Evolutionary conservation across 129 eudicot species (phyloP), one percentile per base, ranked within the genome.

Genomic region (Oenanthe sinensis): DNA sequence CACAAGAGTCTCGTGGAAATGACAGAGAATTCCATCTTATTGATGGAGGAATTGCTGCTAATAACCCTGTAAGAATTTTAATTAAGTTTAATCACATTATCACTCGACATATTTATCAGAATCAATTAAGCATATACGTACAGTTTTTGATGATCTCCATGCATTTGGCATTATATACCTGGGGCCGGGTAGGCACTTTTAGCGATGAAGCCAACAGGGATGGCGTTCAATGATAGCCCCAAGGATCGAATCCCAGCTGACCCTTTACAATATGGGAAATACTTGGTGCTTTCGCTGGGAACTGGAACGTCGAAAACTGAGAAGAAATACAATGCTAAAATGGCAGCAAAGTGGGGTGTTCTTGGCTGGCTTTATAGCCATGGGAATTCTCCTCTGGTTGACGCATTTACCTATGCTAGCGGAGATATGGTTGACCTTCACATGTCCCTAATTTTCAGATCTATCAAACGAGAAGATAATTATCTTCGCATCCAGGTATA

Each of bases 31-130:
- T 80, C 75, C 79, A 90, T 70, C 84, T 88, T 24, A 80, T 90
- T 30, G 92, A 90, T 77, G 96, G 92, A 20, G 96, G 92, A 13
- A 87, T 90, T 24, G 90, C 90, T 3, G 90, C 92, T 50, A 90
- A 86, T 80, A 88, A 90, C 55, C 96, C 92, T 36, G 96, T 88
- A 81, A 81, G 81, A 19, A 13, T 45, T 39, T 70, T 0, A 10
- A 71, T 71, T 43, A 70, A 71, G 4, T 40, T 22, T 2, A 71
- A 16, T 15, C 20, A 3, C 15, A 17, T 39, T 1, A 5, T 30
- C 1, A 22, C 14, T 47, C 17, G 4, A 48, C 19, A 37, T 37
- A 47, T 47, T 12, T 47, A 47, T 15, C 45, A 37, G 4, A 43
- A 43, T 5, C 8, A 43, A 43, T 43, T 49, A 12, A 1, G 19